A percentile compares a stretch with the other conserved stretches of the same genome.
Conservation (phyloP, 1,284 basidiomycete species). For the Apiotrichum sp. region DNA sequence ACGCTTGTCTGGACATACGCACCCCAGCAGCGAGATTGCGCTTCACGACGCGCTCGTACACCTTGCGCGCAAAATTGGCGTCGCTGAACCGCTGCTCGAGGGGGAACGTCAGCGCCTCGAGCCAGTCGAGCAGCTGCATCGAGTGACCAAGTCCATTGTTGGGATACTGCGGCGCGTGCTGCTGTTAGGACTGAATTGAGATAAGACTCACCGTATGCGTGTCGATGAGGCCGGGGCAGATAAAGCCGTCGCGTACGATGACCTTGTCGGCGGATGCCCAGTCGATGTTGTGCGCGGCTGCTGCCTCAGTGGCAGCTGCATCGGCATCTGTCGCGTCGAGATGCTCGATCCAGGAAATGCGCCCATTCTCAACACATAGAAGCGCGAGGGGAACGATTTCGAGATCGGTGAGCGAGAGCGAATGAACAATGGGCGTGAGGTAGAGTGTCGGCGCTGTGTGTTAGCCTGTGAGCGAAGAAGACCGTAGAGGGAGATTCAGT, state of each 20-base stretch:
- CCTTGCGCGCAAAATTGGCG: conserved; percentile 60
- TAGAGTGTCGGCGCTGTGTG: conserved; percentile 48
- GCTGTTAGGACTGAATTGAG: conserved; percentile 17
- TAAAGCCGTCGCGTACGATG: conserved; percentile 64
- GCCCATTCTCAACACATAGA: conserved; percentile 58
- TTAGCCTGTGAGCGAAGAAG: background rate
- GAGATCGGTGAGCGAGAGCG: conserved; percentile 55
- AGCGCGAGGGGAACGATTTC: conserved; percentile 56
- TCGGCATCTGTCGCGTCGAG: conserved; percentile 34
- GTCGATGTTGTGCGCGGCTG: conserved; percentile 17
- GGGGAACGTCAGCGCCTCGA: conserved; percentile 80
- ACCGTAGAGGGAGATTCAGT: background rate
- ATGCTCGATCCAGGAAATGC: conserved; percentile 56
- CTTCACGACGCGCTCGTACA: conserved; percentile 69
- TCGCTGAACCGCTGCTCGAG: conserved; percentile 77
- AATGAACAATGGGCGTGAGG: conserved; percentile 64
- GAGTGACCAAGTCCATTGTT: conserved; percentile 66
- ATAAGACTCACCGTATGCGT: conserved; percentile 70
- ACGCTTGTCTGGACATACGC: conserved; percentile 33
- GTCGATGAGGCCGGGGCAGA: conserved; percentile 84
- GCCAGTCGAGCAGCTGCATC: conserved; percentile 80
- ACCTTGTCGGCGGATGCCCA: conserved; percentile 33
- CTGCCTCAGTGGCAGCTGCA: conserved; percentile 35
- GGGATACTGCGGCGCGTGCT: conserved; percentile 84
- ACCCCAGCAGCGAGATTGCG: conserved; percentile 72